Conservation (phyloP, 352 stramenopile genomes). For the Halophytophthora polymorphica region DNA sequence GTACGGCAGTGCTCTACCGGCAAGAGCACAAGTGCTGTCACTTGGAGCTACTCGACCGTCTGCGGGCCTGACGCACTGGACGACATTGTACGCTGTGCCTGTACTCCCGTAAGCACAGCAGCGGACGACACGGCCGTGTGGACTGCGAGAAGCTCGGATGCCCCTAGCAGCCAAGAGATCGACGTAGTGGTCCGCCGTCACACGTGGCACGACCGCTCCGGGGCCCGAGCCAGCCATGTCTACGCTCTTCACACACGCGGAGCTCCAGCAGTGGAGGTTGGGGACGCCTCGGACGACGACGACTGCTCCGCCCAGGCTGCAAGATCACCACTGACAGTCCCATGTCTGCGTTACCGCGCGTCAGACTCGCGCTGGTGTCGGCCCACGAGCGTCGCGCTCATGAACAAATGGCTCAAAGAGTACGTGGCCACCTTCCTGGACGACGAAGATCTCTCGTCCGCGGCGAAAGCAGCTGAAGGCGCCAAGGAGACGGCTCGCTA, state of each 20-base stretch:
- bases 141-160: background rate
- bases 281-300: background rate
- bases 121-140: constrained; percentile 9
- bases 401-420: constrained; percentile 25
- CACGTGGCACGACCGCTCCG: constrained; percentile 10
- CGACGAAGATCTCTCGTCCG: background rate
- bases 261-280: background rate
- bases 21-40: background rate
- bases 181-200: constrained; percentile 7
- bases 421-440: constrained; percentile 9
- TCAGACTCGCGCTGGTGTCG: constrained; percentile 33
- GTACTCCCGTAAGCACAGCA: constrained; percentile 12
- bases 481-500: background rate
- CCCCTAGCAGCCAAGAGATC: background rate
- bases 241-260: constrained; percentile 15
- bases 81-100: constrained; percentile 12
- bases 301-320: constrained; percentile 7
- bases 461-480: background rate
- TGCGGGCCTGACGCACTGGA: constrained; percentile 13
- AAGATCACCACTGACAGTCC: constrained; percentile 11
- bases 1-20: constrained; percentile 6
- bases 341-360: constrained; percentile 24
- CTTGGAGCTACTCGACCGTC: constrained; percentile 14
- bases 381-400: constrained; percentile 13
- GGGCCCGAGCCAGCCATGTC: constrained; percentile 11